These are phyloP conservation scores for Fusarium sp. DNA, from an alignment of 2,329 filamentous ascomycete genomes.

Conservation along the genomic window DNA sequence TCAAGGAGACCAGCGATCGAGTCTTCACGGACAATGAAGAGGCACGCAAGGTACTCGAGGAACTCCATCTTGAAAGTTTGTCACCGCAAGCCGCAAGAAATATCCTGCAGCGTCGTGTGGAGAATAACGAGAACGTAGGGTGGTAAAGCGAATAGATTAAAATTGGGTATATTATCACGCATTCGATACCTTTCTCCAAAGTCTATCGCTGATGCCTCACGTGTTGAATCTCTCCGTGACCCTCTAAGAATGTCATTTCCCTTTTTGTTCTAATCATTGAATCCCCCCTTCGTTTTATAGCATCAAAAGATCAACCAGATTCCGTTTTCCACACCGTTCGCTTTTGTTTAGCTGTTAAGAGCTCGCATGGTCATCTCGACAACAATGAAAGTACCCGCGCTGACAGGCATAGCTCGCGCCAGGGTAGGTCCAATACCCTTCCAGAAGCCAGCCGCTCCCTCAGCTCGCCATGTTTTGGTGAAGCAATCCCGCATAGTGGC, in stretches of 20 bases:
- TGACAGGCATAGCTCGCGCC: conserved; percentile 95
- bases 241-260: conserved; percentile 21
- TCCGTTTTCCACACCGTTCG: background rate
- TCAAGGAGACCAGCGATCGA: conserved; percentile 65
- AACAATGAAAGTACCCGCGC: conserved; percentile 96
- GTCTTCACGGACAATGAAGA: conserved; percentile 69
- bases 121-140: conserved; percentile 63
- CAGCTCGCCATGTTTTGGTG: conserved; percentile 79
- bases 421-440: conserved; percentile 92
- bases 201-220: conserved; percentile 11
- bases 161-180: conserved; percentile 34
- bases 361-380: conserved; percentile 75
- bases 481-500: conserved; percentile 91
- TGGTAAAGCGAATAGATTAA: conserved; percentile 46
- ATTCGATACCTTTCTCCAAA: conserved; percentile 11
- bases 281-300: conserved; percentile 8
- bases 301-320: background rate
- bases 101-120: conserved; percentile 75
- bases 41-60: conserved; percentile 70
- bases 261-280: conserved; percentile 20
- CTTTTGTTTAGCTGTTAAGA: conserved; percentile 56
- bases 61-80: conserved; percentile 69
- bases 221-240: conserved; percentile 29
- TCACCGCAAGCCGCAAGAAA: conserved; percentile 73
- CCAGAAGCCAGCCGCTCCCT: conserved; percentile 90